These are phyloP conservation scores for Crithidia brevicula DNA, from an alignment of 208 protist genomes.

Conservation along the genomic window DNA sequence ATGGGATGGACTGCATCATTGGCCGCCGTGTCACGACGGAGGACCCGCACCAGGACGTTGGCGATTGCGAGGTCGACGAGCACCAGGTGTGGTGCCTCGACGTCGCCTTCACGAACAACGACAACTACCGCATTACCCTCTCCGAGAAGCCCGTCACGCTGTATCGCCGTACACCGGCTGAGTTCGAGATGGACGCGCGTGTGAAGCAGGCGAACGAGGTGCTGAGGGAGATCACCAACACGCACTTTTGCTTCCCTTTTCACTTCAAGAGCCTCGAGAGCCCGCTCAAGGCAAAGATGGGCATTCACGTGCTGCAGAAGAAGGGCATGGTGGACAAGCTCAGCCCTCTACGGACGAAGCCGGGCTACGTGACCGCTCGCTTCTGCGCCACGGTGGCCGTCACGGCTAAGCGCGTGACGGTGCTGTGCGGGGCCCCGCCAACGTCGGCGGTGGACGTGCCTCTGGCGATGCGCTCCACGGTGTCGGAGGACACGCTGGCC, in stretches of 20 bases:
- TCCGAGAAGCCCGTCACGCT: constrained; percentile 56
- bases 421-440: constrained; percentile 80
- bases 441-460: constrained; percentile 29
- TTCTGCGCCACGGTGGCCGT: constrained; percentile 86
- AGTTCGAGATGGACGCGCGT: constrained; percentile 61
- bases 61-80: constrained; percentile 71
- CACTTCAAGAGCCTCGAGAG: constrained; percentile 69
- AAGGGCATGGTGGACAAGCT: constrained; percentile 71
- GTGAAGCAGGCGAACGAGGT: constrained; percentile 59
- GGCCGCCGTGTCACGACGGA: constrained; percentile 70
- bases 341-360: constrained; percentile 61
- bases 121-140: constrained; percentile 46
- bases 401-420: constrained; percentile 65
- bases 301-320: constrained; percentile 63
- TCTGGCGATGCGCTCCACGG: constrained; percentile 34
- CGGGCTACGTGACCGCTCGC: constrained; percentile 62
- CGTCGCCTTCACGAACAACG: constrained; percentile 84
- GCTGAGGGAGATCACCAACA: constrained; percentile 70
- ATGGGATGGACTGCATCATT: constrained; percentile 97
- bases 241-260: constrained; percentile 84
- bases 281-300: constrained; percentile 69
- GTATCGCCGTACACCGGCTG: constrained; percentile 69
- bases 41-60: constrained; percentile 93
- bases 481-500: constrained; percentile 40
- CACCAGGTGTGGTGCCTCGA: constrained; percentile 91